These are phyloP conservation scores for Penicillium sp. DNA, from an alignment of 2,329 filamentous ascomycete genomes.

Conservation along the genomic window DNA sequence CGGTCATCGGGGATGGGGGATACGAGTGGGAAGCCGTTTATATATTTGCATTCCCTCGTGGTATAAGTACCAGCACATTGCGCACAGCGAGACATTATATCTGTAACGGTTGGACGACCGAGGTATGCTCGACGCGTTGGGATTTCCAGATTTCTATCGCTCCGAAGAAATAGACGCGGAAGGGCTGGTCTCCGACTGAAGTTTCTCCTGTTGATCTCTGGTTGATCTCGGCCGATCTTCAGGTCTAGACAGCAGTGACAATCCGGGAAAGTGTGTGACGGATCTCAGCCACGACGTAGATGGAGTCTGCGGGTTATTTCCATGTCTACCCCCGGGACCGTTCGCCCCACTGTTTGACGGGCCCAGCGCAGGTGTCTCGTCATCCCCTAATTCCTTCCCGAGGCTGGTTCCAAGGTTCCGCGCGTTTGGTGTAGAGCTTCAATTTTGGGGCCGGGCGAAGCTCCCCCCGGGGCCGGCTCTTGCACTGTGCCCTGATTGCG, in stretches of 20 bases:
- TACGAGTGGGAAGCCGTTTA: constrained; percentile 51
- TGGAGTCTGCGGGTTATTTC: neutral
- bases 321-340: neutral
- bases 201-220: neutral
- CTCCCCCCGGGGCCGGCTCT: neutral
- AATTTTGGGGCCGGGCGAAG: neutral
- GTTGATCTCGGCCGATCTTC: neutral
- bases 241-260: neutral
- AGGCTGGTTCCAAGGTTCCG: neutral
- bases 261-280: neutral
- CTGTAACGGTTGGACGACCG: constrained; percentile 56
- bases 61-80: constrained; percentile 51
- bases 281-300: neutral
- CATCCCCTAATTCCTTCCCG: neutral
- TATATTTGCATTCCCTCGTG: constrained; percentile 55
- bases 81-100: constrained; percentile 46
- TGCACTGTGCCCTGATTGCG: neutral
- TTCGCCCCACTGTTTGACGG: neutral
- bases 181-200: constrained; percentile 34
- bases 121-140: constrained; percentile 53
- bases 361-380: neutral
- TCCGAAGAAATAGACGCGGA: constrained; percentile 42
- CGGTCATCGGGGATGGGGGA: constrained; percentile 41
- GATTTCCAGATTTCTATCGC: constrained; percentile 50
- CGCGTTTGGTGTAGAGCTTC: neutral